Percentiles rank a stretch among this genome's conserved stretches.
phyloP scores from a whole-genome alignment of 2,329 filamentous ascomycete species.

The Aspergillus floridensis region DNA sequence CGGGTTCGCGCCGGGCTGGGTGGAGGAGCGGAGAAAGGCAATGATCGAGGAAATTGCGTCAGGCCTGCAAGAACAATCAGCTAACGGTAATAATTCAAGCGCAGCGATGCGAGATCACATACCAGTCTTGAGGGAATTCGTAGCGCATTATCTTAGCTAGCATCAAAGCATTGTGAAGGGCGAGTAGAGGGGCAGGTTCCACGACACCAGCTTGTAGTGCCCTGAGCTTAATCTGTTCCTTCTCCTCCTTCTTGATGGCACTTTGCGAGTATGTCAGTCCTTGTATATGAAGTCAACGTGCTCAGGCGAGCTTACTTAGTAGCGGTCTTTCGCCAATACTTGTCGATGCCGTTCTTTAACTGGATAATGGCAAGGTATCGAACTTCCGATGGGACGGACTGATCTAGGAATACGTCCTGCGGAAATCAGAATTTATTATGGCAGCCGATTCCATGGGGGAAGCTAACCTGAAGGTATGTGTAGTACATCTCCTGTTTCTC shows the following conservation, averaged over 20 bases:
- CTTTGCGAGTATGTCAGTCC: slow-evolving; percentile 35
- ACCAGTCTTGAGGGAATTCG: slow-evolving; percentile 88
- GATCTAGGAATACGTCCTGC: slow-evolving; percentile 78
- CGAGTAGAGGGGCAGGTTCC: slow-evolving; percentile 72
- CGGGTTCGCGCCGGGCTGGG: slow-evolving; percentile 54
- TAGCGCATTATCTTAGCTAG: slow-evolving; percentile 83
- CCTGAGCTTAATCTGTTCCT: slow-evolving; percentile 69
- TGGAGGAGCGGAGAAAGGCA: slow-evolving; percentile 59
- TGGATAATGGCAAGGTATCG: slow-evolving; percentile 90
- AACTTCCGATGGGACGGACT: slow-evolving; percentile 69
- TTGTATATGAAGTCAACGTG: neutral
- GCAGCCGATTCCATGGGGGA: neutral
- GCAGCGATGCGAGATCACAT: slow-evolving; percentile 8
- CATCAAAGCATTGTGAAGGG: slow-evolving; percentile 83
- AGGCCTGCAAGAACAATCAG: slow-evolving; percentile 35
- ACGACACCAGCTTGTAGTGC: slow-evolving; percentile 73
- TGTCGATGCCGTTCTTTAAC: slow-evolving; percentile 94
- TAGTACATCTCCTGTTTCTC: slow-evolving; percentile 66
- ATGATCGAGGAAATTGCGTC: slow-evolving; percentile 56
- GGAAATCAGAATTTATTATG: slow-evolving; percentile 2
- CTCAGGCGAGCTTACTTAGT: slow-evolving; percentile 53
- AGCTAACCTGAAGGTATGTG: slow-evolving; percentile 62
- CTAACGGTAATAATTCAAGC: neutral
- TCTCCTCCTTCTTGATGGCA: slow-evolving; percentile 67
- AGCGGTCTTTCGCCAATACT: slow-evolving; percentile 82